Evolutionary conservation across 2,329 filamentous ascomycete species (phyloP).

Genomic region (Sporothrix brunneoviolacea): DNA sequence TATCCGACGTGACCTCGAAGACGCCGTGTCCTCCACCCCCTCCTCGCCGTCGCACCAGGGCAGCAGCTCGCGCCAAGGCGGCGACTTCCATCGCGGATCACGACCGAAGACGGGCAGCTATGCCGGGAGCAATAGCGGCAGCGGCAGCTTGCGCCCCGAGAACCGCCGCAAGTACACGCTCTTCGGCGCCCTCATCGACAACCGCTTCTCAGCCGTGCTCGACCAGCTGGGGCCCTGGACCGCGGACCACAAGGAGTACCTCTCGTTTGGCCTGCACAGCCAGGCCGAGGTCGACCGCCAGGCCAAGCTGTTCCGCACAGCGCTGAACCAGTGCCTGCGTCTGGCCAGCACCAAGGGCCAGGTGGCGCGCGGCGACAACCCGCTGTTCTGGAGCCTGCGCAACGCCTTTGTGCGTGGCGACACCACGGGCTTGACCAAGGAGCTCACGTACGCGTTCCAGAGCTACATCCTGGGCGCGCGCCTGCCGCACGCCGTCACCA

Average conservation of each 20-base stretch:
- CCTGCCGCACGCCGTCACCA: slow-evolving; percentile 49
- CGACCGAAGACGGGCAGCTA: not conserved
- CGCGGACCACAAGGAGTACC: slow-evolving; percentile 23
- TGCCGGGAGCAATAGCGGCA: not conserved
- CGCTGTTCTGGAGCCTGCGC: slow-evolving; percentile 51
- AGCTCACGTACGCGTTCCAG: slow-evolving; percentile 63
- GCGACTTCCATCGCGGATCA: no score
- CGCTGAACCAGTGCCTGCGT: slow-evolving; percentile 39
- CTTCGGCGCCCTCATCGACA: slow-evolving; percentile 23
- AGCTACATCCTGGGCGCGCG: slow-evolving; percentile 52
- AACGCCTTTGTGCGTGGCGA: slow-evolving; percentile 53
- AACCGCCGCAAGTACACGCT: slow-evolving; percentile 20
- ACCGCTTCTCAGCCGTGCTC: slow-evolving; percentile 32
- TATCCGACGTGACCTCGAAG: slow-evolving; percentile 4
- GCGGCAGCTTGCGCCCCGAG: not conserved
- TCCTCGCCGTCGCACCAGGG: not conserved
- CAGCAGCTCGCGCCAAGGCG: not conserved
- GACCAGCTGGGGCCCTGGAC: slow-evolving; percentile 22
- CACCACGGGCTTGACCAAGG: slow-evolving; percentile 41
- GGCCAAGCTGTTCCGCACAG: slow-evolving; percentile 37
- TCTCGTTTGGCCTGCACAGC: slow-evolving; percentile 30
- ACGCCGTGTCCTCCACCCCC: not conserved
- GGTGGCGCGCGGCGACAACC: slow-evolving; percentile 39
- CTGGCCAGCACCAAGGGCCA: slow-evolving; percentile 33
- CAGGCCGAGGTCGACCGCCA: slow-evolving; percentile 39